These are phyloP conservation scores for Infundibulicybe gibba DNA, from an alignment of 768 basidiomycete genomes.

Conservation along the genomic window DNA sequence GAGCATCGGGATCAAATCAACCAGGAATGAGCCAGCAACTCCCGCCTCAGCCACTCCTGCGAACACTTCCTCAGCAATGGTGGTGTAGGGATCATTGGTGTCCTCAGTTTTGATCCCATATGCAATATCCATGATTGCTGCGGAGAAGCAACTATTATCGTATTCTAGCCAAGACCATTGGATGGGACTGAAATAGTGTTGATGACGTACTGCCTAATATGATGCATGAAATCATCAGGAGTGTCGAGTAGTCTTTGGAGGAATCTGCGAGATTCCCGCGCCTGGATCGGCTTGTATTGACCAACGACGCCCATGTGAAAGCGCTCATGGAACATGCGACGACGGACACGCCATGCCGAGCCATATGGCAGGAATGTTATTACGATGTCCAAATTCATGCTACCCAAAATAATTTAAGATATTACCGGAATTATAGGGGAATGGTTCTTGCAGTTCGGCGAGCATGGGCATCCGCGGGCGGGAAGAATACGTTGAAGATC, in stretches of 20 bases:
- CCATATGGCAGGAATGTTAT: slow-evolving; percentile 22
- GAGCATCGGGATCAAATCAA: slow-evolving; percentile 21
- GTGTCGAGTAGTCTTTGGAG: slow-evolving; percentile 9
- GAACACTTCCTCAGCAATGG: slow-evolving; percentile 2
- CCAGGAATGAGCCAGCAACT: slow-evolving; percentile 10
- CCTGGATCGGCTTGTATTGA: slow-evolving; percentile 17
- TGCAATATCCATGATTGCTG: slow-evolving; percentile 1
- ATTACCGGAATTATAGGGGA: no score
- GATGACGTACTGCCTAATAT: slow-evolving; percentile 7
- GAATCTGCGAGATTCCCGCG: slow-evolving; percentile 16
- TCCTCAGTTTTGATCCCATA: slow-evolving; percentile 5
- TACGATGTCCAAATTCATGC: slow-evolving; percentile 29
- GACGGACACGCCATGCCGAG: slow-evolving; percentile 22
- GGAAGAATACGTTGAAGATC: slow-evolving; percentile 9
- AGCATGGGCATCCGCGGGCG: slow-evolving; percentile 4
- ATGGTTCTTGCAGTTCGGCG: background rate
- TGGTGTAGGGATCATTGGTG: slow-evolving; percentile 2
- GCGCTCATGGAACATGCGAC: slow-evolving; percentile 21
- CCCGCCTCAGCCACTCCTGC: background rate
- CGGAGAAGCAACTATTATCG: slow-evolving; percentile 13
- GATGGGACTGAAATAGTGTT: background rate
- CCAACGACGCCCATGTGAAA: slow-evolving; percentile 16
- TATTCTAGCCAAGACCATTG: background rate
- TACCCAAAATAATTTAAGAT: slow-evolving; percentile 4
- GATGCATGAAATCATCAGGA: slow-evolving; percentile 11